Conservation (phyloP, 768 basidiomycete genomes). For the Calocybe gangraenosa region DNA sequence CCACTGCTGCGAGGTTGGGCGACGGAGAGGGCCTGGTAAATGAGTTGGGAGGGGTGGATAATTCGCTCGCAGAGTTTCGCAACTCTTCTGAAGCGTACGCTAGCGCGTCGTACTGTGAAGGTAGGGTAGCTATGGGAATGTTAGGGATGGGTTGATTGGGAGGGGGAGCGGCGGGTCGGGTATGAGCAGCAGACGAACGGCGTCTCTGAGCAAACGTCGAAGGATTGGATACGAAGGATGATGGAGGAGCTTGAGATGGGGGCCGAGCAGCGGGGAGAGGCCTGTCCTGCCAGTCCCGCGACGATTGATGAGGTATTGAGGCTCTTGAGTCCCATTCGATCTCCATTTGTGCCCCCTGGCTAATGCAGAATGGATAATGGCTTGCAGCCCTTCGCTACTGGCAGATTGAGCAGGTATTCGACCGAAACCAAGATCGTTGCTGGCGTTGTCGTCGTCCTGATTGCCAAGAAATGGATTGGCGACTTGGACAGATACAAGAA, state of each 20-base stretch:
- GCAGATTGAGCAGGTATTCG: background rate
- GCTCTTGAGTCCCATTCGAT: constrained; percentile 32
- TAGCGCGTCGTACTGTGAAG: constrained; percentile 19
- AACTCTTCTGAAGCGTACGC: constrained; percentile 20
- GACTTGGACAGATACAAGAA: constrained; percentile 13
- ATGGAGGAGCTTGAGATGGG: constrained; percentile 29
- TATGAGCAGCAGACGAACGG: constrained; percentile 63
- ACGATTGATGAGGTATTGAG: constrained; percentile 22
- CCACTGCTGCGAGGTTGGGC: constrained; percentile 52
- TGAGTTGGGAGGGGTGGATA: constrained; percentile 30
- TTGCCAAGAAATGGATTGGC: constrained; percentile 11
- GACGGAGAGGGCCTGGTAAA: constrained; percentile 36
- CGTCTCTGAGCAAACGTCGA: constrained; percentile 48
- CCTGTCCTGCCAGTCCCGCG: constrained; percentile 32
- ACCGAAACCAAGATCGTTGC: constrained; percentile 1
- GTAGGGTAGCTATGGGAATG: constrained; percentile 38
- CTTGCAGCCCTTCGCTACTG: constrained; percentile 3
- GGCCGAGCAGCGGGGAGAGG: constrained; percentile 25
- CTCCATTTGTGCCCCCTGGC: constrained; percentile 28
- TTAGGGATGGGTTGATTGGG: constrained; percentile 73
- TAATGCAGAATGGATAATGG: background rate
- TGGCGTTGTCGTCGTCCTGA: constrained; percentile 13
- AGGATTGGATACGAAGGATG: constrained; percentile 22
- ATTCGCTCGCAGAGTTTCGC: constrained; percentile 19
- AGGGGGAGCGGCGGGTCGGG: constrained; percentile 66